Evolutionary conservation across 2,329 filamentous ascomycete species (phyloP), one percentile per base, ranked within the genome.

Genomic region (Phoma sp.): DNA sequence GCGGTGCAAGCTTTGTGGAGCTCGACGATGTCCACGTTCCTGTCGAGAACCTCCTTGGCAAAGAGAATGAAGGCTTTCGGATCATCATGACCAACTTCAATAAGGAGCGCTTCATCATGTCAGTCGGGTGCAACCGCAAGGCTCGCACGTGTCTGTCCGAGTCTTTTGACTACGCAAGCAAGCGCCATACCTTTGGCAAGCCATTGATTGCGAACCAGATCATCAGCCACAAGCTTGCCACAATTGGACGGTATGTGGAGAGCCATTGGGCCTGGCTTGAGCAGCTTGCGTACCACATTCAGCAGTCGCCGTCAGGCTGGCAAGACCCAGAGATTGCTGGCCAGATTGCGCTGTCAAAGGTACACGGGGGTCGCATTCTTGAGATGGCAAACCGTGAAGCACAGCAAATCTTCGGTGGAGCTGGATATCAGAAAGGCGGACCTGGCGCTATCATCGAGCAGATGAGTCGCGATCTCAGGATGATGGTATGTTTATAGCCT

Each of bases 221-320:
- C 33, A 87, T 88, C 47, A 78, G 82, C 15, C 76, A 80, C 17
- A 87, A 88, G 65, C 77, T 88, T 12, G 79, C 82, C n/a, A 84
- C 81, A 29, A 78, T 87, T 43, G 84, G 83, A 0, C 76, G 83
- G 10, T 78, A 83, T 59, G 80, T 88, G n/a, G 85, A 87, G 59
- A 81, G 82, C 0, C 82, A 84, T 38, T 85, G 83, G 71, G 83
- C 84, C 0, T 87, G 84, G 74, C 68, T 87, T 53, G 85, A 88
- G 61, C 84, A 87, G 65, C 73, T 87, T 2, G 83, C 82, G 5
- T 84, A 82, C 64, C 82, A 84, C 38, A 75, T 83, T 36, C 76
- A 81, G 53, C 65, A 75, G 7, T 77, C 76, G 4, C 74, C 77
- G 57, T 62, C 77, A 49, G 67, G 62, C 3, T 77, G 73, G 69